Conservation (phyloP, 2,329 filamentous ascomycete genomes). For the Pseudogymnoascus sp. region DNA sequence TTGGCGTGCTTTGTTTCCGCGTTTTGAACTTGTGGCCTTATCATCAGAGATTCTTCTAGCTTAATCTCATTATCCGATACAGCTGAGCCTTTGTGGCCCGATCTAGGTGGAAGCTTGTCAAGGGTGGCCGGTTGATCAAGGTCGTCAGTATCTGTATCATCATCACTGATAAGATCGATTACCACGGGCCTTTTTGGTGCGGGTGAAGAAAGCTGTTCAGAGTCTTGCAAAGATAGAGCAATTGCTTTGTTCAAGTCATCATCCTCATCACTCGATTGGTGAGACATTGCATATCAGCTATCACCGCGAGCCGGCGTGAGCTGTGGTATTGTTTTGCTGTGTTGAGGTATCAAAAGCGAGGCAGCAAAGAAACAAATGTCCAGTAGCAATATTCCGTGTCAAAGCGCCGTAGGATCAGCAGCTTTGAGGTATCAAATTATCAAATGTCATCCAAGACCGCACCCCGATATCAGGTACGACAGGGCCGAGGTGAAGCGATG, state of each 20-base stretch:
- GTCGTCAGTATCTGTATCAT: constrained; percentile 11
- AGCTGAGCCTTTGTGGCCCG: background rate
- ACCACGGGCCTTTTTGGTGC: background rate
- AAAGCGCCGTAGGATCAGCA: background rate
- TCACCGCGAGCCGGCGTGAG: background rate
- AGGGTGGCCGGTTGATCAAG: background rate
- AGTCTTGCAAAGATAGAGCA: constrained; percentile 42
- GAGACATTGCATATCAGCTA: constrained; percentile 19
- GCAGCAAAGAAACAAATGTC: background rate
- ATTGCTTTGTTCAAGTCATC: constrained; percentile 53
- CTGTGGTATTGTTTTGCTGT: background rate
- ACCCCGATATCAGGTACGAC: background rate
- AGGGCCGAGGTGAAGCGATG: background rate
- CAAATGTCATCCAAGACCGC: background rate
- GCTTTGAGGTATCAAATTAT: background rate
- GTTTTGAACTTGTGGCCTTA: background rate
- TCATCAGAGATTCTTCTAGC: background rate
- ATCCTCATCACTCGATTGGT: constrained; percentile 36
- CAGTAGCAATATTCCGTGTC: background rate
- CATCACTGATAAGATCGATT: constrained; percentile 12
- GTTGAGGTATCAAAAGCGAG: background rate
- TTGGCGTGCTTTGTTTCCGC: background rate
- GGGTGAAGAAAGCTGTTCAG: background rate
- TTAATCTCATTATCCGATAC: background rate
- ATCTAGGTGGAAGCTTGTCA: background rate